A percentile compares a stretch with the other conserved stretches of the same genome.
Evolutionary conservation across 805 yeast genomes (phyloP).

Genomic region (Teunomyces barrocoloradensis): DNA sequence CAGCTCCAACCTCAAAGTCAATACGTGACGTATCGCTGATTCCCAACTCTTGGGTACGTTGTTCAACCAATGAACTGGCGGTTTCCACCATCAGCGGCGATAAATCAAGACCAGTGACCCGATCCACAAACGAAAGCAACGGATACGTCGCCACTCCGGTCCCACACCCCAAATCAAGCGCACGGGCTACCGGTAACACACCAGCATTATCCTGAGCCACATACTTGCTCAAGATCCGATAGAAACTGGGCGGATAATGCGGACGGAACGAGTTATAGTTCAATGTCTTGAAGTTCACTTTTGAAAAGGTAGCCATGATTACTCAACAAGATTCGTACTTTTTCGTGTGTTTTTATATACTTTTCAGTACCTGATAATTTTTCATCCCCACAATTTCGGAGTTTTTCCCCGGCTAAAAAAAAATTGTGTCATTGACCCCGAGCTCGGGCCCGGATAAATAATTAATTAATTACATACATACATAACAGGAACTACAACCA

Average conservation of each 20-base stretch:
- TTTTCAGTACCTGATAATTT: background rate
- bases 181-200: slow-evolving; percentile 14
- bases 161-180: slow-evolving; percentile 51
- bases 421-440: background rate
- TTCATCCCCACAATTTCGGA: background rate
- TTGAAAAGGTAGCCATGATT: slow-evolving; percentile 35
- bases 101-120: slow-evolving; percentile 46
- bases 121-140: slow-evolving; percentile 34
- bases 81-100: slow-evolving; percentile 47
- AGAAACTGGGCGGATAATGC: slow-evolving; percentile 39
- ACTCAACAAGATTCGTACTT: background rate
- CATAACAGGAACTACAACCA: background rate
- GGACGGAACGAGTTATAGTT: slow-evolving; percentile 41
- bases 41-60: slow-evolving; percentile 24
- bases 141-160: slow-evolving; percentile 53
- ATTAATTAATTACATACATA: background rate
- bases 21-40: slow-evolving; percentile 24
- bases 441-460: background rate
- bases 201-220: slow-evolving; percentile 13
- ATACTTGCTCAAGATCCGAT: slow-evolving; percentile 26
- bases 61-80: slow-evolving; percentile 30
- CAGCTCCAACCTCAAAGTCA: slow-evolving; percentile 30
- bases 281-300: slow-evolving; percentile 29
- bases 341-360: background rate
- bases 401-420: background rate